phyloP scores from a whole-genome alignment of 345 rosid species.

The Lenwebbia sp. region DNA sequence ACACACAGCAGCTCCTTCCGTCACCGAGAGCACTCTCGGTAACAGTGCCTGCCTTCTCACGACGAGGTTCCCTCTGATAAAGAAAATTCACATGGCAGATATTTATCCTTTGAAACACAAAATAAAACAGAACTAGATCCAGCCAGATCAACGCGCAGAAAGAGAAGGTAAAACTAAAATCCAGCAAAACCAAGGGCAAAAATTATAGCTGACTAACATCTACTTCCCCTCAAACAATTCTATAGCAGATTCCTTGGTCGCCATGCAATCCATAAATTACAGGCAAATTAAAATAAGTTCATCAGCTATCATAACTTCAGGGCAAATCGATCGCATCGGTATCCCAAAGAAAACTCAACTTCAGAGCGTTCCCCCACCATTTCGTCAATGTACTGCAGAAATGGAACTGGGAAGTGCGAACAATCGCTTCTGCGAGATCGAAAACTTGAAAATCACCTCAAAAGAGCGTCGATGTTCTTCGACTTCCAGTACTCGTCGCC shows the following conservation, averaged over 20 bases:
- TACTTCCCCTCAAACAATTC: not conserved
- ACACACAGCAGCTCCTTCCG: slow-evolving; percentile 85
- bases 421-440: not conserved
- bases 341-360: not conserved
- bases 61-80: slow-evolving; percentile 69
- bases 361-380: not conserved
- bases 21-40: slow-evolving; percentile 76
- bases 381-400: not conserved
- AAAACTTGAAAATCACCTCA: slow-evolving; percentile 38
- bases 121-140: not conserved
- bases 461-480: slow-evolving; percentile 76
- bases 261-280: not conserved
- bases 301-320: not conserved
- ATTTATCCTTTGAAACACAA: not conserved
- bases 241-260: not conserved
- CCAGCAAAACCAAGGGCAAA: not conserved
- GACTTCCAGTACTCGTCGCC: slow-evolving; percentile 58
- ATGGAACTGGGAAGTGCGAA: not conserved
- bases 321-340: not conserved
- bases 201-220: not conserved
- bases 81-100: not conserved
- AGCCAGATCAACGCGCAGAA: not conserved
- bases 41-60: slow-evolving; percentile 75
- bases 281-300: not conserved
- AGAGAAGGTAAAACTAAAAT: not conserved